Base-by-base conservation (phyloP, 2,329 filamentous ascomycete species). In the Ascochyta pisi region DNA sequence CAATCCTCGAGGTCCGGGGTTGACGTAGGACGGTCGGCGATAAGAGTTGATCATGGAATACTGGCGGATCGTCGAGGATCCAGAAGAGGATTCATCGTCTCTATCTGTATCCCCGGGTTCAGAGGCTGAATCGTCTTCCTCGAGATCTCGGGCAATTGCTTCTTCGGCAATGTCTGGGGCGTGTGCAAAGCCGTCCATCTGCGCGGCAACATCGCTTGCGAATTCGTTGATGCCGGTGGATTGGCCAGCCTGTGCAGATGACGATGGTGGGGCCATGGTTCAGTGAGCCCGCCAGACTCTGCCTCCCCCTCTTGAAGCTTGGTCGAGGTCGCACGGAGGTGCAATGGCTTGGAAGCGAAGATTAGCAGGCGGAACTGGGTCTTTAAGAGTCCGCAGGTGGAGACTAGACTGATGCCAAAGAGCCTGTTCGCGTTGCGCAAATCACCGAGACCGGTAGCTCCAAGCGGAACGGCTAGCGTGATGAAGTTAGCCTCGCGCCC, bases 21-120 rank as follows among this genome's bases (percentile, higher is more conserved):
- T 87, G 39, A 95, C 87, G 69, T 88, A 89, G 63, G 87, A 90
- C 1, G 92, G 91, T 41, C 92, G 85, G 51, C 90, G 86, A 77
- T 95, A 96, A 29, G 85, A 85, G 33, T 84, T 83, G 16, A 82
- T 80, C 77, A 89, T 81, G 15, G 85, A 73, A 54, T 67, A 75
- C 43, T 79, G 76, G 62, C 78, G 76, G 49, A 80, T 65, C 9
- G 79, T 78, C 82, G 82, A 70, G 6, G 65, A 69, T 75, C 79
- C 51, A 78, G 63, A 77, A 51, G 60, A 71, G 16, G 63, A 77
- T 35, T 85, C 84, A 48, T 85, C 81, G 31, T 87, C 85, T 37
- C 58, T 57, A 8, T 65, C 58, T 2, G 53, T 53, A 10, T 62
- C 57, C 16, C 83, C 82, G 55, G 85, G 88, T 4, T 83, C 82